Evolutionary conservation across 2,329 filamentous ascomycete genomes (phyloP).

Genomic region (Sarocladium strictum): DNA sequence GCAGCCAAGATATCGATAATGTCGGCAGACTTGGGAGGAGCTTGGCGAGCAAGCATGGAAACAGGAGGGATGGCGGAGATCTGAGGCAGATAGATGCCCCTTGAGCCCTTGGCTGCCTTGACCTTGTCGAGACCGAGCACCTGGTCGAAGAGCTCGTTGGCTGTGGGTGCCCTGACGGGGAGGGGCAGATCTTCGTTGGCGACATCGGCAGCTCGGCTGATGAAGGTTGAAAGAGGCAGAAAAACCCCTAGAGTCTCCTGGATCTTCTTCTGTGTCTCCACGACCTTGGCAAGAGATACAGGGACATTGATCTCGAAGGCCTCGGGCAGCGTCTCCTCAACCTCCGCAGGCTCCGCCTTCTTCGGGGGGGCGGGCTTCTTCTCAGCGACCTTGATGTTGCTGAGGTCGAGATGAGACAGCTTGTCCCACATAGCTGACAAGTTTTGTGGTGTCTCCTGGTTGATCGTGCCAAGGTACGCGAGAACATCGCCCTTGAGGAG

Average conservation of each 20-base stretch:
- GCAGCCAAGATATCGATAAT: constrained; percentile 75
- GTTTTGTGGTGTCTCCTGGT: constrained; percentile 62
- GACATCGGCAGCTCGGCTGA: constrained; percentile 75
- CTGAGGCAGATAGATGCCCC: constrained; percentile 66
- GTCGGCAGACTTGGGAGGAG: constrained; percentile 44
- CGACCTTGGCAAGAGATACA: constrained; percentile 71
- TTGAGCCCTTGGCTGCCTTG: constrained; percentile 41
- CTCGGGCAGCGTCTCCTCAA: constrained; percentile 34
- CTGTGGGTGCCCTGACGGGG: constrained; percentile 53
- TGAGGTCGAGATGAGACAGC: constrained; percentile 81
- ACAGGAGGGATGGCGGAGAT: constrained; percentile 52
- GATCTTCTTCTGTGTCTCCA: constrained; percentile 76
- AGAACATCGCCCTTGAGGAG: constrained; percentile 94
- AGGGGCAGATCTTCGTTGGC: constrained; percentile 84
- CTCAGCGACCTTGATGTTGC: constrained; percentile 81
- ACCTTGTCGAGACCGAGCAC: constrained; percentile 63
- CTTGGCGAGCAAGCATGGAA: constrained; percentile 27
- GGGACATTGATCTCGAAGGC: constrained; percentile 61
- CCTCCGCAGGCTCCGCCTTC: constrained; percentile 29
- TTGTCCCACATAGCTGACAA: constrained; percentile 68
- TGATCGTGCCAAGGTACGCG: constrained; percentile 76
- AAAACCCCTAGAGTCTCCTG: constrained; percentile 71
- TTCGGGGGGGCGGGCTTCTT: constrained; percentile 37
- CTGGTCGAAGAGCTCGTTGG: constrained; percentile 84
- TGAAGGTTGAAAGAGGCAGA: constrained; percentile 79